Evolutionary conservation across 1,139 yeast species (phyloP), one percentile per base, ranked within the genome.

Genomic region (Sugiyamaella sp.): DNA sequence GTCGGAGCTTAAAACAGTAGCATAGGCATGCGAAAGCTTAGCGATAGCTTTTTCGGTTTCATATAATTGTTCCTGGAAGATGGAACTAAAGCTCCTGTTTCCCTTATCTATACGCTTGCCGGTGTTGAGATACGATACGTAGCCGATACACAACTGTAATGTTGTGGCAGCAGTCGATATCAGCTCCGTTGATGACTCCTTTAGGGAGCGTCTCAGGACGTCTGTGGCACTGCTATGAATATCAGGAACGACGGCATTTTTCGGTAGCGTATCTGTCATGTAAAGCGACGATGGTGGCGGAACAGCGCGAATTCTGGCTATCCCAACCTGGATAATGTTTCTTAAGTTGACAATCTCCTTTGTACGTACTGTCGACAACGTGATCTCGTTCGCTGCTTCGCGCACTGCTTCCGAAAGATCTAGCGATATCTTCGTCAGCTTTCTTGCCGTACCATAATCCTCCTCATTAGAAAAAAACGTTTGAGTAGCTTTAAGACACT

Each of bases 341-440:
- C 81, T 69, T 12, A 78, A 60, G 1, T 56, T 58, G 49, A 71
- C 64, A 25, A 78, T 63, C 29, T 70, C 71, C 14, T 59, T 62
- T 25, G 64, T 67, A n/a, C 69, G 57, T 53, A 74, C 67, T 2
- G 67, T 66, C 0, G 78, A 68, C 3, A 78, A 43, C 10, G 76
- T 69, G 14, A 73, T 51, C 51, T 76, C 79, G 60, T 75, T 76
- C 16, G 73, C 63, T 58, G 73, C 74, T 57, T 77, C 81, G 57
- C 81, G 69, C 52, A 71, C 74, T 4, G 69, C 67, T 48, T 74
- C 74, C 0, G 80, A 71, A 3, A 78, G 62, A 4, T 60, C 63
- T 1, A 75, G 61, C 2, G 76, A 63, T 4, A 64, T 59, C 5
- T 63, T 58, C 3, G 72, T 70, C 64, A 77, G 67, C 2, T 59